phyloP scores from a whole-genome alignment of 2,329 filamentous ascomycete species.

The Trichoderma gracile region DNA sequence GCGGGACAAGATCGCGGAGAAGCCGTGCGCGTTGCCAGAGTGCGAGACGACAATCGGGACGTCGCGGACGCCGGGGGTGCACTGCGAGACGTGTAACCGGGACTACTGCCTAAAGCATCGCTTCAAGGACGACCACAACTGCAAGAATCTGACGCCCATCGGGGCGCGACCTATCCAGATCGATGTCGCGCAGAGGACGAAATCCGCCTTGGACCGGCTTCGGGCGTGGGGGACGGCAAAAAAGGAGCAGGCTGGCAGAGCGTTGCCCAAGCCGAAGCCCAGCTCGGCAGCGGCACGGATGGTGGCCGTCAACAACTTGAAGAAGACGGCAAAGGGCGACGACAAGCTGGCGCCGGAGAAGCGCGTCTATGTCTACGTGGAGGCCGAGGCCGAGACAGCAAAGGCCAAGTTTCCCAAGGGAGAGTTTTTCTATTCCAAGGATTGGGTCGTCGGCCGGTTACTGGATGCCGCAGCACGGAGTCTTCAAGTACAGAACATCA shows the following conservation, averaged over 20 bases:
- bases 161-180: slow-evolving; percentile 50
- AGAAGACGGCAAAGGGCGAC: slow-evolving; percentile 88
- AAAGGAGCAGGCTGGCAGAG: slow-evolving; percentile 60
- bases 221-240: slow-evolving; percentile 79
- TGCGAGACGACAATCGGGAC: slow-evolving; percentile 75
- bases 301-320: slow-evolving; percentile 73
- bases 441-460: slow-evolving; percentile 87
- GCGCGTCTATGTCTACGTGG: slow-evolving; percentile 85
- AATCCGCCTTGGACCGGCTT: slow-evolving; percentile 73
- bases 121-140: slow-evolving; percentile 79
- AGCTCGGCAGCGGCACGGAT: slow-evolving; percentile 64
- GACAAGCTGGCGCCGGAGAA: slow-evolving; percentile 77
- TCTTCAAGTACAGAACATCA: slow-evolving; percentile 79
- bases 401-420: slow-evolving; percentile 80
- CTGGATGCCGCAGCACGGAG: slow-evolving; percentile 76
- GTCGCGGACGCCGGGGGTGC: slow-evolving; percentile 64
- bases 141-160: slow-evolving; percentile 68
- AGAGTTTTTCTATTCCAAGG: slow-evolving; percentile 75
- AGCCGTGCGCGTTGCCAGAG: slow-evolving; percentile 64
- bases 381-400: slow-evolving; percentile 84
- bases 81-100: slow-evolving; percentile 70
- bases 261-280: slow-evolving; percentile 64
- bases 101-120: slow-evolving; percentile 79
- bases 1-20: slow-evolving; percentile 58
- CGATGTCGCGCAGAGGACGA: slow-evolving; percentile 62